Conservation (phyloP, 148 eudicot species). For the Amaranthus hypochondriacus region DNA sequence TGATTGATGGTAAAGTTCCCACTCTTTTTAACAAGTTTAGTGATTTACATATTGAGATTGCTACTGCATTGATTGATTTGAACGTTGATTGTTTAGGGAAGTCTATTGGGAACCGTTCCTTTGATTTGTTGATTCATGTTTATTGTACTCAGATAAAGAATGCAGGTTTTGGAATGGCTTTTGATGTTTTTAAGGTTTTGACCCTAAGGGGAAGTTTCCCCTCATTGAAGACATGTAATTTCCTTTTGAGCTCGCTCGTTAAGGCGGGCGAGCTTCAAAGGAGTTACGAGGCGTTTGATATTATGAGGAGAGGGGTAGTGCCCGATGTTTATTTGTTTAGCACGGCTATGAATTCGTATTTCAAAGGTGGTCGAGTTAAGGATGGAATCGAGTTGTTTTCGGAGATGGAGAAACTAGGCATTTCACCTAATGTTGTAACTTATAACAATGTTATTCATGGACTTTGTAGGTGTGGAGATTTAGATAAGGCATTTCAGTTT, state of each 20-base stretch:
- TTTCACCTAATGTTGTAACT: slow-evolving; percentile 65
- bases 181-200: slow-evolving; percentile 52
- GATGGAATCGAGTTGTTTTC: slow-evolving; percentile 59
- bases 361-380: slow-evolving; percentile 58
- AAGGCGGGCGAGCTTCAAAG: slow-evolving; percentile 52
- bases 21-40: slow-evolving; percentile 28
- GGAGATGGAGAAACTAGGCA: slow-evolving; percentile 56
- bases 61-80: slow-evolving; percentile 44
- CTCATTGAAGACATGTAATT: slow-evolving; percentile 58
- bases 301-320: slow-evolving; percentile 36
- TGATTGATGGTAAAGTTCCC: slow-evolving; percentile 60
- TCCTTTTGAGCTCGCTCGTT: slow-evolving; percentile 63
- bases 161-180: slow-evolving; percentile 40
- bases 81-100: slow-evolving; percentile 22
- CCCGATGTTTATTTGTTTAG: slow-evolving; percentile 65
- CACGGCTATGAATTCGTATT: slow-evolving; percentile 53
- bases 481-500: slow-evolving; percentile 53
- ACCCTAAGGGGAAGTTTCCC: slow-evolving; percentile 48
- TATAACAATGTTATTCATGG: slow-evolving; percentile 72
- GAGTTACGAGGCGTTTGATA: slow-evolving; percentile 57
- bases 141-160: slow-evolving; percentile 51
- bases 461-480: slow-evolving; percentile 53
- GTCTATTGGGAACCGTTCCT: slow-evolving; percentile 29
- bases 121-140: slow-evolving; percentile 74
- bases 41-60: slow-evolving; percentile 61